These are phyloP conservation scores for Diversispora epigaea DNA, from an alignment of 192 early-diverging fungal genomes.

Conservation along the genomic window DNA sequence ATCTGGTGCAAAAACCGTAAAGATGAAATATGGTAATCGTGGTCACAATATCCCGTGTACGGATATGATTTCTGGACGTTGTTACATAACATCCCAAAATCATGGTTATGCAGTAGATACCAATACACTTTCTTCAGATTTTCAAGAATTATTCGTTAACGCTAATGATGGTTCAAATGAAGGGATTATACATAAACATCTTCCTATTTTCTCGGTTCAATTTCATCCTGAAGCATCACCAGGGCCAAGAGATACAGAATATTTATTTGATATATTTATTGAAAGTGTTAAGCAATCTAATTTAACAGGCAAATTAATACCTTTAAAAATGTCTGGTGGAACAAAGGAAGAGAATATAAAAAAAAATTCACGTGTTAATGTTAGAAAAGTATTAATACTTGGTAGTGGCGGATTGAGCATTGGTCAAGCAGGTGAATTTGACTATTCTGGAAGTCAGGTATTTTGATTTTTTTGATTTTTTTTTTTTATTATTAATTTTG, in stretches of 20 bases:
- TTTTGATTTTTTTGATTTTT: not conserved
- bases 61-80: constrained; percentile 90
- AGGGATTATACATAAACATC: constrained; percentile 86
- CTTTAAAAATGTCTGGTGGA: constrained; percentile 70
- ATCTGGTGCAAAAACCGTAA: constrained; percentile 85
- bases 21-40: constrained; percentile 99
- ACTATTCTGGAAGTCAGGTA: constrained; percentile 80
- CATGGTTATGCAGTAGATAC: constrained; percentile 96
- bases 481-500: too few species aligned
- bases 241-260: constrained; percentile 97
- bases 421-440: constrained; percentile 98
- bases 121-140: constrained; percentile 66
- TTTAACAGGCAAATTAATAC: constrained; percentile 66
- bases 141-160: constrained; percentile 93
- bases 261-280: constrained; percentile 95
- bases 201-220: constrained; percentile 97
- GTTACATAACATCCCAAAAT: constrained; percentile 99
- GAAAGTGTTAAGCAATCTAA: constrained; percentile 67
- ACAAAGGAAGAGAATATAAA: constrained; percentile 43
- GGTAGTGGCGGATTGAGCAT: constrained; percentile 95
- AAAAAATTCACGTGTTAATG: constrained; percentile 49
- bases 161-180: constrained; percentile 99
- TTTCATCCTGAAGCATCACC: constrained; percentile 98
- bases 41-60: constrained; percentile 99
- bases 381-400: constrained; percentile 88